Evolutionary conservation across 2,329 filamentous ascomycete species (phyloP), one percentile per base, ranked within the genome.

Genomic region (Diaporthe sp.): DNA sequence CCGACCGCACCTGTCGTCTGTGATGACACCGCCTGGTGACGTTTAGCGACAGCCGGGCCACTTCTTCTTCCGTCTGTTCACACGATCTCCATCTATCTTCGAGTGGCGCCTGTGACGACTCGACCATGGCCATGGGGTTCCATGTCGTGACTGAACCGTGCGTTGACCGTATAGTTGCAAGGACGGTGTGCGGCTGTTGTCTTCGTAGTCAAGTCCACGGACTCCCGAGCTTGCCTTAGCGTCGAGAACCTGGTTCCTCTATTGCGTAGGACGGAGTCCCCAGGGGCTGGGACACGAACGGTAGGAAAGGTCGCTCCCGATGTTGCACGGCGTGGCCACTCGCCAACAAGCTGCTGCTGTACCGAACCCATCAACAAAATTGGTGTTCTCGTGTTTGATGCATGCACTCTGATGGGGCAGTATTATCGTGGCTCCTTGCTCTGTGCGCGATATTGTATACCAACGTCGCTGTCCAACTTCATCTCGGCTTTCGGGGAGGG

Each of bases 401-500:
- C 47, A 40, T 28, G 33, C 1, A 13, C 4, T 4, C 8, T 9
- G 1, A 6, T 10, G 1, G 4, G 2, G 3, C n/a, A 28, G 15
- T 7, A 40, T 17, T 19, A 22, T 25, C 5, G 0, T 4, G n/a
- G 35, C 33, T 9, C 33, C 22, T 17, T 60, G 1, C 3, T 2
- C 22, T 9, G 0, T 25, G 8, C 4, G 8, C 33, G 30, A 15
- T 6, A 3, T 55, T 55, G n/a, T 30, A 13, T 0, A 33, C 2
- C 3, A n/a, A 3, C 28, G 30, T 35, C 19, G 25, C 15, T 3
- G 19, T 4, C 4, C 10, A 15, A 1, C 17, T 67, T 76, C 74
- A 76, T 54, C 30, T 76, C 19, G 70, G 70, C 38, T 64, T 72
- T 55, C 75, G 72, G 8, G 74, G 66, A n/a, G 52, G 68, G 13